Percentiles rank a stretch among this genome's conserved stretches.
These are phyloP conservation scores for Trichoderma sp. DNA, from an alignment of 2,329 filamentous ascomycete genomes.

Conservation along the genomic window DNA sequence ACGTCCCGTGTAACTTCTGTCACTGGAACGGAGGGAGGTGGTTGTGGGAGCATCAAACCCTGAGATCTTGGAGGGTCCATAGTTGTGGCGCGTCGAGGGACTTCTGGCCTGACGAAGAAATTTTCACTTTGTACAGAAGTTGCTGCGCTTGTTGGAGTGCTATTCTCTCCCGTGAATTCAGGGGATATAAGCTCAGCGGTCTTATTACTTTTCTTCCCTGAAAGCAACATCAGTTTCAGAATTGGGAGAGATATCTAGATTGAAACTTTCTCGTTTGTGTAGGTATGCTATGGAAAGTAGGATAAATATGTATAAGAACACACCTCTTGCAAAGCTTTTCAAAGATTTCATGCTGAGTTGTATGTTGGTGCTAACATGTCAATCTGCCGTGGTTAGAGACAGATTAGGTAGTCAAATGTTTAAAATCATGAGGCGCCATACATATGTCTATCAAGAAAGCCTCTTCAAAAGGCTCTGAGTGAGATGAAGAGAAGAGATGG, in stretches of 20 bases:
- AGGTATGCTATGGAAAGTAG: neutral
- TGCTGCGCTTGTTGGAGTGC: neutral
- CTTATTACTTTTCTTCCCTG: neutral
- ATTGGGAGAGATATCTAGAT: neutral
- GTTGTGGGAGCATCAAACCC: neutral
- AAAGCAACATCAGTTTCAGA: neutral
- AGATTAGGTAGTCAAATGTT: neutral
- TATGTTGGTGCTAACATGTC: neutral
- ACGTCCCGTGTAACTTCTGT: neutral
- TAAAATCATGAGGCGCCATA: neutral
- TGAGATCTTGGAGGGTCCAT: neutral
- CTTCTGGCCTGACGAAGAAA: neutral
- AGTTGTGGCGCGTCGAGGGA: neutral
- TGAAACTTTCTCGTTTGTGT: neutral
- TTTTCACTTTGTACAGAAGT: neutral
- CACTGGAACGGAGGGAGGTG: neutral
- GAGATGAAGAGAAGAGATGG: neutral
- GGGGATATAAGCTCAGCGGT: neutral
- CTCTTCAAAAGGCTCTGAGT: neutral
- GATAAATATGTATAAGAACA: neutral
- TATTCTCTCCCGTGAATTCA: neutral
- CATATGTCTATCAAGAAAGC: neutral
- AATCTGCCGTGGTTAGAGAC: neutral
- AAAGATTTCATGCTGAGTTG: neutral
- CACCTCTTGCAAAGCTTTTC: neutral